phyloP scores from a whole-genome alignment of 371 early-diverging fungal genomes.

The Mortierella sp. region DNA sequence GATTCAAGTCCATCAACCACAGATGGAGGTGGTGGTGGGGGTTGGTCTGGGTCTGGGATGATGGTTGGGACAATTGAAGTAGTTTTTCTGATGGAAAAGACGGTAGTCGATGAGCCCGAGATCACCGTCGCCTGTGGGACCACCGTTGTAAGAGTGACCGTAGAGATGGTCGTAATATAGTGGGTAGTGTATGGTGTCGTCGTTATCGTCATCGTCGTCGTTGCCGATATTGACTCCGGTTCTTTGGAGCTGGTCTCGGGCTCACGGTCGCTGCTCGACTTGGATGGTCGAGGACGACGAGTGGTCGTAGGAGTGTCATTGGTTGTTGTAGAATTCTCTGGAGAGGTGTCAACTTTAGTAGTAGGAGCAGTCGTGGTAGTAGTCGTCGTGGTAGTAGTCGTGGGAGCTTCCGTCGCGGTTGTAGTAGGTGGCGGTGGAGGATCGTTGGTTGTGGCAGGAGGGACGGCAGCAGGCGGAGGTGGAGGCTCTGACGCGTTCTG shows the following conservation, averaged over 20 bases:
- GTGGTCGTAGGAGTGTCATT: not conserved
- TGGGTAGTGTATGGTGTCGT: conserved; percentile 43
- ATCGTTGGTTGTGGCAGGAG: not conserved
- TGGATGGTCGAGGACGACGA: not conserved
- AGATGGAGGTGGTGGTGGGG: conserved; percentile 3
- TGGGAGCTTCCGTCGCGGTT: not conserved
- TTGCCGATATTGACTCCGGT: not conserved
- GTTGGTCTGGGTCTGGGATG: conserved; percentile 30
- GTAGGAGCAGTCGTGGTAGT: not conserved
- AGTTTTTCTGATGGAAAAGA: conserved; percentile 8
- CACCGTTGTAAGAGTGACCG: conserved; percentile 24
- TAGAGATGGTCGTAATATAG: conserved; percentile 25
- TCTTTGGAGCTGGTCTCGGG: not conserved
- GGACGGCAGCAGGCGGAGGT: not conserved
- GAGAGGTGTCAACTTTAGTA: not conserved
- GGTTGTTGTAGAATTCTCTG: conserved; percentile 1
- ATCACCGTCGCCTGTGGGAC: conserved; percentile 26
- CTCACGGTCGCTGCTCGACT: not conserved
- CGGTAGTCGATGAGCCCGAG: conserved; percentile 20
- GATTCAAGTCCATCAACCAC: not conserved
- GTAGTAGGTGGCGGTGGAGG: not conserved
- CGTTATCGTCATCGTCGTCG: not conserved
- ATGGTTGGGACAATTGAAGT: conserved; percentile 9
- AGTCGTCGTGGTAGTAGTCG: not conserved
- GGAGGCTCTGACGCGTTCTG: no score